These are phyloP conservation scores for Actinomortierella wolfii DNA, from an alignment of 371 early-diverging fungal genomes.

Conservation along the genomic window DNA sequence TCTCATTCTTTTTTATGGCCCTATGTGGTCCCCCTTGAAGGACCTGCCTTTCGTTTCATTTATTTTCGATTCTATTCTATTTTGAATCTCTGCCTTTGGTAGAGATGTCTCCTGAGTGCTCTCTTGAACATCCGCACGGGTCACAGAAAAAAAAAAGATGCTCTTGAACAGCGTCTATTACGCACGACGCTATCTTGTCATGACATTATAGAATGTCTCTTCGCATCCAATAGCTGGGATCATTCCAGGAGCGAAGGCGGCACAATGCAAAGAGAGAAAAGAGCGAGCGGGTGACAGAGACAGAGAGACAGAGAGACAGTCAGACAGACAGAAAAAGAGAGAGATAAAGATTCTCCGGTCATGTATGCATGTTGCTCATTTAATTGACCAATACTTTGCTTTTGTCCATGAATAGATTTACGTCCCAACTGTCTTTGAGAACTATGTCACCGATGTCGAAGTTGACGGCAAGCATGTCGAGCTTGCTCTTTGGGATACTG, in stretches of 20 bases:
- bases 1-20: neutral
- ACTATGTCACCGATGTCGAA: constrained; percentile 92
- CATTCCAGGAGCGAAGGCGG: neutral
- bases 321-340: constrained; percentile 3
- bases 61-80: neutral
- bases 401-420: constrained; percentile 59
- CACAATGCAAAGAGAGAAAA: constrained; percentile 4
- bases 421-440: constrained; percentile 97
- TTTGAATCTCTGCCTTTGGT: neutral
- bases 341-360: neutral
- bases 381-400: constrained; percentile 8
- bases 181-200: neutral
- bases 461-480: constrained; percentile 93
- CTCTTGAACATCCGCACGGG: too few species aligned
- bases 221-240: constrained; percentile 2
- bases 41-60: neutral
- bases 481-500: constrained; percentile 98
- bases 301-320: neutral
- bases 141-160: too few species aligned
- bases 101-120: too few species aligned
- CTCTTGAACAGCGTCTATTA: too few species aligned
- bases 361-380: neutral
- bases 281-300: too few species aligned
- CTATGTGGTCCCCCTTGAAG: neutral
- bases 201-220: neutral